A percentile compares a stretch with the other conserved stretches of the same genome.
These are phyloP conservation scores for Skeletonema menzelii DNA, from an alignment of 108 stramenopile species.

Conservation along the genomic window DNA sequence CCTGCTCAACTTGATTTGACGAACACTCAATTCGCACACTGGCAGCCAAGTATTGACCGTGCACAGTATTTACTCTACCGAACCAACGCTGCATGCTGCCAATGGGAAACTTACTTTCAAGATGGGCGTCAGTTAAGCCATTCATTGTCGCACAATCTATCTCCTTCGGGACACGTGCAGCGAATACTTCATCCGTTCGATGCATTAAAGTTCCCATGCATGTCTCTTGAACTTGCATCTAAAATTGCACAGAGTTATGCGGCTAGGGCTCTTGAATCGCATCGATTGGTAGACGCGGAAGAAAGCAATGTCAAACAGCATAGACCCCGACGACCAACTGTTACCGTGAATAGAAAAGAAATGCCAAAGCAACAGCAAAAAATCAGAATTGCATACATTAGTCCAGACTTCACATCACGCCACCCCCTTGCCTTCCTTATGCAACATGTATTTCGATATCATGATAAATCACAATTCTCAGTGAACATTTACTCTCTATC, in stretches of 20 bases:
- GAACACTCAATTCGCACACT: constrained; percentile 14
- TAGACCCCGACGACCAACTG: background rate
- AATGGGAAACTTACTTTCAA: constrained; percentile 45
- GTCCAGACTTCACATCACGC: constrained; percentile 78
- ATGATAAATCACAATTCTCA: constrained; percentile 67
- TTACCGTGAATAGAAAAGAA: constrained; percentile 8
- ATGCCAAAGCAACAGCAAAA: constrained; percentile 9
- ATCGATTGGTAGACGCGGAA: constrained; percentile 7
- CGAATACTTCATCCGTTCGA: constrained; percentile 58
- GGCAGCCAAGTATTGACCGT: constrained; percentile 35
- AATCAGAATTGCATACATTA: constrained; percentile 74
- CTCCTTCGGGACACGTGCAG: constrained; percentile 12
- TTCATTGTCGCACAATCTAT: constrained; percentile 12
- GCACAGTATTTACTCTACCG: constrained; percentile 52
- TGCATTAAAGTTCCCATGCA: constrained; percentile 58
- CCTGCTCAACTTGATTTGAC: constrained; percentile 5
- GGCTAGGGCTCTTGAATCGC: constrained; percentile 36
- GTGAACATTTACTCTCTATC: constrained; percentile 72
- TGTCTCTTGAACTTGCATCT: constrained; percentile 46
- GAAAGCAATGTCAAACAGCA: background rate
- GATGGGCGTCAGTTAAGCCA: constrained; percentile 32
- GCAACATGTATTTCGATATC: constrained; percentile 85
- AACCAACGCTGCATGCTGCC: constrained; percentile 49
- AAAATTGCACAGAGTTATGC: constrained; percentile 49
- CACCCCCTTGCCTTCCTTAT: constrained; percentile 88